Conservation (phyloP, 768 basidiomycete species). For the Exidia glandulosa region DNA sequence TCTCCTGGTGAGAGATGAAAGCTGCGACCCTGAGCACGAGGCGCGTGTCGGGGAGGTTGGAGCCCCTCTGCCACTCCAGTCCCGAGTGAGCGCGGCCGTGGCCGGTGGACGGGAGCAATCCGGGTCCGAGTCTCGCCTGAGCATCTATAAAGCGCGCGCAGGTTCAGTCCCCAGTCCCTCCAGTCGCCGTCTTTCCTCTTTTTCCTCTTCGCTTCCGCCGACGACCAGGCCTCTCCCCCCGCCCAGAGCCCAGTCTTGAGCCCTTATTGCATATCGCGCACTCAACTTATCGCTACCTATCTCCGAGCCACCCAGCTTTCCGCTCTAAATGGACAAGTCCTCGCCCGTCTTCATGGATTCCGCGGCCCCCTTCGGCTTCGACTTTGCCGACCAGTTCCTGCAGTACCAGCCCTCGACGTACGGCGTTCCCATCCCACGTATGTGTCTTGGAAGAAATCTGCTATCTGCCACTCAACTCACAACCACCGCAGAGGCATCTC, state of each 20-base stretch:
- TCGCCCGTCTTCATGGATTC: not conserved
- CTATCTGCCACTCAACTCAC: not conserved
- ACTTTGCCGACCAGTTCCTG: slow-evolving; percentile 1
- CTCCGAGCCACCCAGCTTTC: not conserved
- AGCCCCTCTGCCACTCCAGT: no score
- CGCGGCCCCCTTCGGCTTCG: not conserved
- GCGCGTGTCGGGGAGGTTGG: no score
- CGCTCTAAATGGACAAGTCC: not conserved
- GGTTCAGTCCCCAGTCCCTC: no score
- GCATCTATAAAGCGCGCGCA: no score
- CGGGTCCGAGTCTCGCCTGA: no score
- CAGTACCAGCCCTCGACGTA: not conserved
- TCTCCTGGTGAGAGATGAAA: not conserved
- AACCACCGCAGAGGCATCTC: not conserved
- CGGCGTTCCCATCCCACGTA: not conserved
- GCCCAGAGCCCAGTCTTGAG: no score
- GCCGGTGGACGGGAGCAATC: no score
- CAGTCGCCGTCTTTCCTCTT: no score
- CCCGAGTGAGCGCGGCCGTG: no score
- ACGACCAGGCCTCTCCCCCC: no score
- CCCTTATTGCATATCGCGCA: not conserved
- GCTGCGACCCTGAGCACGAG: not conserved
- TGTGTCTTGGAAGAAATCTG: not conserved
- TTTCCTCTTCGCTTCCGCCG: no score
- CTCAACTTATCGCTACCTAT: not conserved